A percentile compares a stretch with the other conserved stretches of the same genome.
Conservation (phyloP, 1,284 basidiomycete species). For the Inonotus obliquus region DNA sequence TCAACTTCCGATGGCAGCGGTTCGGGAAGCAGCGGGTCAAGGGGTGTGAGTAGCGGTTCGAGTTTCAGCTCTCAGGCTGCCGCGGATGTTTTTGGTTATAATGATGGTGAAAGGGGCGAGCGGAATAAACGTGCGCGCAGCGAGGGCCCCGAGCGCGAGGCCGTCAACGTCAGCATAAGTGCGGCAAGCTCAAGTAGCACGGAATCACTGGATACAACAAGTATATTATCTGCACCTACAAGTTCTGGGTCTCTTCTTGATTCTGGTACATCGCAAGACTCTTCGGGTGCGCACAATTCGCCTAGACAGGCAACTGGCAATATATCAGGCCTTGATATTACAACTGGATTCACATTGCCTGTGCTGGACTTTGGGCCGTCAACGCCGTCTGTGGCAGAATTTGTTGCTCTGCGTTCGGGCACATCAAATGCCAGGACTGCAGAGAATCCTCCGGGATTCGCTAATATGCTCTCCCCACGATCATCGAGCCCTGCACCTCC, state of each 20-base stretch:
- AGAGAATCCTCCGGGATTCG: slow-evolving; percentile 11
- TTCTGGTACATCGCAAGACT: background rate
- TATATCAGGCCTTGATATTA: no score
- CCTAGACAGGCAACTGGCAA: background rate
- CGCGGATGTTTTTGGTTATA: slow-evolving; percentile 1
- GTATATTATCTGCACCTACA: background rate
- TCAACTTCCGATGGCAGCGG: background rate
- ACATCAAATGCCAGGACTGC: background rate
- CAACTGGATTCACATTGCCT: background rate
- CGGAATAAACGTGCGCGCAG: slow-evolving; percentile 19
- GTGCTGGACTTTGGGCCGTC: background rate
- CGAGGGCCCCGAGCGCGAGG: slow-evolving; percentile 13
- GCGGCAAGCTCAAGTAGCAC: background rate
- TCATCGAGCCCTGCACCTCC: slow-evolving; percentile 16
- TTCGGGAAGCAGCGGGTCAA: background rate
- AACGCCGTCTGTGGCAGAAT: slow-evolving; percentile 12
- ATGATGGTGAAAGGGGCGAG: slow-evolving; percentile 7
- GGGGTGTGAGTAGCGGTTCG: slow-evolving; percentile 3
- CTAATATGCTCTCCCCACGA: slow-evolving; percentile 12
- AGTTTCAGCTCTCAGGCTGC: slow-evolving; percentile 3
- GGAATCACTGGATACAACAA: background rate
- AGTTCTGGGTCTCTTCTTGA: background rate
- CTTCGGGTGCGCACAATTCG: background rate
- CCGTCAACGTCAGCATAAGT: background rate
- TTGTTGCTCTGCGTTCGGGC: slow-evolving; percentile 2